Conservation (phyloP, 805 yeast genomes). For the Candida patagonica region DNA sequence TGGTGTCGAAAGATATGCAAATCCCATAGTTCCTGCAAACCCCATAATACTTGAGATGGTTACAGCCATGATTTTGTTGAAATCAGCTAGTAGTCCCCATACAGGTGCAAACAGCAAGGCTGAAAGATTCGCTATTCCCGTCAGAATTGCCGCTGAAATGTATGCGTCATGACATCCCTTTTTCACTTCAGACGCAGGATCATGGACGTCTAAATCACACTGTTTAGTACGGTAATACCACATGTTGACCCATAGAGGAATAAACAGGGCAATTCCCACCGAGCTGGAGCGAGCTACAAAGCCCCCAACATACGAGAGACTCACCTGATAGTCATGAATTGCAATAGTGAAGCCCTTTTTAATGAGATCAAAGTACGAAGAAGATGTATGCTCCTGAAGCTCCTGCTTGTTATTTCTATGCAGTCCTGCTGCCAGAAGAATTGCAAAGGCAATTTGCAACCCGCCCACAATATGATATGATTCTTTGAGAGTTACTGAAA, state of each 20-base stretch:
- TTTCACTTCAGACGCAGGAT: conserved; percentile 23
- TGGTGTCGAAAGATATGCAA: conserved; percentile 29
- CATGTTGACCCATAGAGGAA: conserved; percentile 54
- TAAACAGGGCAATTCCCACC: conserved; percentile 47
- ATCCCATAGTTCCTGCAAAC: conserved; percentile 33
- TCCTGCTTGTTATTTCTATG: conserved; percentile 36
- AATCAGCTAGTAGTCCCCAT: conserved; percentile 51
- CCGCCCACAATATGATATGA: conserved; percentile 44
- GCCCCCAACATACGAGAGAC: conserved; percentile 51
- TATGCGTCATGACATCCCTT: conserved; percentile 53
- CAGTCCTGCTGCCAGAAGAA: conserved; percentile 33
- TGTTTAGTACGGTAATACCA: conserved; percentile 43
- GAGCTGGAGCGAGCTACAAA: conserved; percentile 57
- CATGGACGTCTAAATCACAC: conserved; percentile 31
- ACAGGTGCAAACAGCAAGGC: conserved; percentile 54
- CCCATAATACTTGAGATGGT: conserved; percentile 36
- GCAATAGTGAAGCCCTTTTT: conserved; percentile 42
- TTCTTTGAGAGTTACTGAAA: conserved; percentile 37
- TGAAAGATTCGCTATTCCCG: conserved; percentile 55
- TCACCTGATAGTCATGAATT: conserved; percentile 36
- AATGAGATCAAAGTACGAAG: conserved; percentile 34
- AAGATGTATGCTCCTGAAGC: conserved; percentile 16
- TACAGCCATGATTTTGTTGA: conserved; percentile 17
- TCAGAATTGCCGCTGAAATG: conserved; percentile 53
- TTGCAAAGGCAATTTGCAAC: conserved; percentile 32